Percentiles rank a stretch among this genome's conserved stretches.
Conservation (phyloP, 2,329 filamentous ascomycete genomes). For the Paecilomyces formosus region DNA sequence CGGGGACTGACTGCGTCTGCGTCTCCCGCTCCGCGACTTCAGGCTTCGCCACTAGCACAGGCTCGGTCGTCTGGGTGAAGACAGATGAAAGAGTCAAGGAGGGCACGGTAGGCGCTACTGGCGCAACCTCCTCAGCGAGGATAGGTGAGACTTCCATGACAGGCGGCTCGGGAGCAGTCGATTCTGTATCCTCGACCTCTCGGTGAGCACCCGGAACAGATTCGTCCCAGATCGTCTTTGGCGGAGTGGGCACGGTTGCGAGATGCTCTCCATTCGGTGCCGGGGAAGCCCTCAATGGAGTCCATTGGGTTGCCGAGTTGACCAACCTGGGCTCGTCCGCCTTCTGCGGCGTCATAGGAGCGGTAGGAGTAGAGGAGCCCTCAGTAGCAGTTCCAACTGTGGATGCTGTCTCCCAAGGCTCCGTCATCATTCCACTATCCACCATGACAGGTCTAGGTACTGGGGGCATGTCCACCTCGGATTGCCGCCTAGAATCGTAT, state of each 20-base stretch:
- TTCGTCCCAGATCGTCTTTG: constrained; percentile 35
- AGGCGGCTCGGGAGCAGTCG: constrained; percentile 11
- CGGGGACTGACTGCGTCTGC: constrained; percentile 7
- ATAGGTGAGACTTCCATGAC: constrained; percentile 26
- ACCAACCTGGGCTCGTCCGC: constrained; percentile 17
- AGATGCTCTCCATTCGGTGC: constrained; percentile 18
- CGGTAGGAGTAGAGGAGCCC: constrained; percentile 10
- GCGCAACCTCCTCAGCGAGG: constrained; percentile 26
- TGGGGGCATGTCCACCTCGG: constrained; percentile 18
- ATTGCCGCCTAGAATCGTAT: constrained; percentile 23
- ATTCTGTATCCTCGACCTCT: constrained; percentile 8
- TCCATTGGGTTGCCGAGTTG: constrained; percentile 37
- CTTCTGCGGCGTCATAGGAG: constrained; percentile 14
- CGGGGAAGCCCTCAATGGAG: constrained; percentile 23
- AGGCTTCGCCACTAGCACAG: constrained; percentile 8
- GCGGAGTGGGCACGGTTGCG: constrained; percentile 28
- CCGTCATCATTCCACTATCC: constrained; percentile 57
- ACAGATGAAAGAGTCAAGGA: constrained; percentile 4
- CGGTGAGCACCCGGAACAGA: constrained; percentile 6
- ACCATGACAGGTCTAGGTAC: constrained; percentile 41
- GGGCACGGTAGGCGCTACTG: constrained; percentile 41
- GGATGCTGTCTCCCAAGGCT: constrained; percentile 43
- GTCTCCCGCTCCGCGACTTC: constrained; percentile 12
- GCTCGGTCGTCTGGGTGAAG: constrained; percentile 4
- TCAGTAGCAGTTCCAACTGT: constrained; percentile 13